Conservation (phyloP, 2,329 filamentous ascomycete species). For the Colletotrichum australisinense region DNA sequence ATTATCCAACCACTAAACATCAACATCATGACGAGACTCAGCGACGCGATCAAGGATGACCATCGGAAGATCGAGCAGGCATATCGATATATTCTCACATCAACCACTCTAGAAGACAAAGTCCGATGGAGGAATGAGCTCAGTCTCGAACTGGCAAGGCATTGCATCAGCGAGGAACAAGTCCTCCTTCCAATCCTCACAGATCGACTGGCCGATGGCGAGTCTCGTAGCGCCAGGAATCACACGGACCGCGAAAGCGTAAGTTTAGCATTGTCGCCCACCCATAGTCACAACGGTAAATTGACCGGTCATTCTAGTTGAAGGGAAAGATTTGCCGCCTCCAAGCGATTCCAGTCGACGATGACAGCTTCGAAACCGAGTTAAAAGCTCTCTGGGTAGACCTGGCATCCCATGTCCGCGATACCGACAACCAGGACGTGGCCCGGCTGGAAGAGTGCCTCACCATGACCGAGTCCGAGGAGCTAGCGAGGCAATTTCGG, state of each 20-base stretch:
- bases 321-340: slow-evolving; percentile 29
- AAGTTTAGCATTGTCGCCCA: neutral
- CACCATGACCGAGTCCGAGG: slow-evolving; percentile 24
- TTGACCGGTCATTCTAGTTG: neutral
- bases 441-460: slow-evolving; percentile 27
- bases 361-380: slow-evolving; percentile 17
- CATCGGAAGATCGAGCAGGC: slow-evolving; percentile 30
- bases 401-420: slow-evolving; percentile 24
- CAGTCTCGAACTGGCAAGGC: slow-evolving; percentile 29
- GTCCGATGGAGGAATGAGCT: slow-evolving; percentile 27
- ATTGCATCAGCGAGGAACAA: slow-evolving; percentile 30
- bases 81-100: slow-evolving; percentile 24
- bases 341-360: slow-evolving; percentile 3
- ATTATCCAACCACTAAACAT: neutral
- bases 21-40: slow-evolving; percentile 24
- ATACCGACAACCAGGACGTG: slow-evolving; percentile 26
- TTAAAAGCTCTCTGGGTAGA: slow-evolving; percentile 17
- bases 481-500: slow-evolving; percentile 13
- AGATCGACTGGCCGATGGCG: slow-evolving; percentile 16
- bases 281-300: neutral
- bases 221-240: slow-evolving; percentile 18
- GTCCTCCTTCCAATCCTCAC: slow-evolving; percentile 18
- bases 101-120: slow-evolving; percentile 8
- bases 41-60: slow-evolving; percentile 31
- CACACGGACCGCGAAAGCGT: slow-evolving; percentile 15